phyloP scores from a whole-genome alignment of 441 rosid genomes.

The Mallotus japonicus region DNA sequence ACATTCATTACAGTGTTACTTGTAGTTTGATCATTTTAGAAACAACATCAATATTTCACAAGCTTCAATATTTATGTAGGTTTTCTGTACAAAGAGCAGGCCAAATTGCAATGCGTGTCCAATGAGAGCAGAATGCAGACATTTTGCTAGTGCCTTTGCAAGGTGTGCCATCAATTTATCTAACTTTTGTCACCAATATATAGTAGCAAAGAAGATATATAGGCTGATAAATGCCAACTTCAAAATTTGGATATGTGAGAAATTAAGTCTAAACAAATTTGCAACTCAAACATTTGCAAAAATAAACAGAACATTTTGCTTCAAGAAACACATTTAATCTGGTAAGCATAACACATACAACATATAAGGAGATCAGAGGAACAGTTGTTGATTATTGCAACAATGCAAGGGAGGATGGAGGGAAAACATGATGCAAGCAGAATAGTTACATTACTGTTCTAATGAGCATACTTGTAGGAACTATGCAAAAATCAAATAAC shows the following conservation, averaged over 20 bases:
- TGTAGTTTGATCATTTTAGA: constrained; percentile 6
- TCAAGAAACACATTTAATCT: neutral
- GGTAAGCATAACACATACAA: neutral
- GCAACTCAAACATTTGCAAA: constrained; percentile 11
- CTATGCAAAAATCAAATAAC: neutral
- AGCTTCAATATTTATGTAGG: constrained; percentile 56
- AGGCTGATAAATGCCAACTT: neutral
- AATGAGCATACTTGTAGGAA: neutral
- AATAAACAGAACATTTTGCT: neutral
- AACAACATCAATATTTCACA: constrained; percentile 20
- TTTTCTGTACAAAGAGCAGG: constrained; percentile 88
- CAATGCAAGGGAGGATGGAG: neutral
- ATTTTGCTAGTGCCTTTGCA: constrained; percentile 99
- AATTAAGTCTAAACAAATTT: neutral
- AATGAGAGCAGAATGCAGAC: constrained; percentile 98
- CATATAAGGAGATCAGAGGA: neutral
- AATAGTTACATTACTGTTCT: neutral
- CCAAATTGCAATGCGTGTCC: constrained; percentile 99
- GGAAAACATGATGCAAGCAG: neutral
- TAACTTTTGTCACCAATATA: neutral
- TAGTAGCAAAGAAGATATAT: neutral
- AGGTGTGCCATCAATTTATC: constrained; percentile 49
- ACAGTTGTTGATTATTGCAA: neutral
- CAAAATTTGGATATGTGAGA: neutral
- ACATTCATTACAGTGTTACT: constrained; percentile 12